These are phyloP conservation scores for Kluyveromyces nonfermentans DNA, from an alignment of 805 yeast genomes.

Conservation along the genomic window DNA sequence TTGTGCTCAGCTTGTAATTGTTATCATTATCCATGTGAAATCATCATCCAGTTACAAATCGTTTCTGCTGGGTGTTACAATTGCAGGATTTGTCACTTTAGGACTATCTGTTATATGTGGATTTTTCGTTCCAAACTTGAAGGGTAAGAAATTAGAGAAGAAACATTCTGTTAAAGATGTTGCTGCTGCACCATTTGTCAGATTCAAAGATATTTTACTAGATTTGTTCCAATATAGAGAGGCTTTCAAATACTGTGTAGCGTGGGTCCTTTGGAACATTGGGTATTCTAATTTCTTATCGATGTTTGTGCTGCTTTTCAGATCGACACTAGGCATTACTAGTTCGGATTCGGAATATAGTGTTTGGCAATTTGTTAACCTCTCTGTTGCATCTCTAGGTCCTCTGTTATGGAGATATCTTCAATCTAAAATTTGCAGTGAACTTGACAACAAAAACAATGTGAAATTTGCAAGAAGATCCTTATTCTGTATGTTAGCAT, in stretches of 20 bases:
- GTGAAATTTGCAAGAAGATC: conserved; percentile 26
- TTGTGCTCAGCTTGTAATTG: conserved; percentile 31
- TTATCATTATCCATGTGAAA: conserved; percentile 28
- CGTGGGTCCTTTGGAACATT: conserved; percentile 37
- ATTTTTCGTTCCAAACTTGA: conserved; percentile 26
- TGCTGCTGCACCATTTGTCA: conserved; percentile 12
- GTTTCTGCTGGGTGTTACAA: conserved; percentile 32
- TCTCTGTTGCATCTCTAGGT: conserved; percentile 29
- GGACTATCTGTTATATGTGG: conserved; percentile 22
- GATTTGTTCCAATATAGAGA: conserved; percentile 9
- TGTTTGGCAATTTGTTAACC: conserved; percentile 32
- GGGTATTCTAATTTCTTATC: conserved; percentile 29
- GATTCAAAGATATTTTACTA: conserved; percentile 23
- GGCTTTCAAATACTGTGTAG: conserved; percentile 31
- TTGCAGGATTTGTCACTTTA: conserved; percentile 32
- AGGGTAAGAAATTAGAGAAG: conserved; percentile 13
- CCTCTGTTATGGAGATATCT: conserved; percentile 32
- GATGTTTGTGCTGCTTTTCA: conserved; percentile 30
- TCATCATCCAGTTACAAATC: conserved; percentile 22
- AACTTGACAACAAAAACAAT: conserved; percentile 6
- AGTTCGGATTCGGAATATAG: conserved; percentile 32
- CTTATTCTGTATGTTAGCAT: conserved; percentile 28
- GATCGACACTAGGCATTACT: conserved; percentile 34
- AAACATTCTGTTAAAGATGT: background rate
- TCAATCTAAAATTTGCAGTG: conserved; percentile 19